phyloP scores from a whole-genome alignment of 805 yeast species.

The Yamadazyma sp. region DNA sequence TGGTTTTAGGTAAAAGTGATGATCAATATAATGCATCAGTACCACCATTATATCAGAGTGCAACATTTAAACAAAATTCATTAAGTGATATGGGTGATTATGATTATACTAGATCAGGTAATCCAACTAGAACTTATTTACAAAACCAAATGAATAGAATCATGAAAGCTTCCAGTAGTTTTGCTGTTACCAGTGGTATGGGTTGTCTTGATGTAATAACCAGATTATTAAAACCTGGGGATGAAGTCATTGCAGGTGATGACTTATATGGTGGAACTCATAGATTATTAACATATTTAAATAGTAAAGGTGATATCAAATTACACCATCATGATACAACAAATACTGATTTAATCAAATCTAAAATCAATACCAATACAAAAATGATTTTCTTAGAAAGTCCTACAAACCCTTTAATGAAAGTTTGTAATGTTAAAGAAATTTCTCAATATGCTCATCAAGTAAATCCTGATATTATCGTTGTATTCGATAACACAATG shows the following conservation, averaged over 20 bases:
- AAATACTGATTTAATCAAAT: conserved; percentile 55
- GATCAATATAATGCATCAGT: conserved; percentile 80
- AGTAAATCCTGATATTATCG: conserved; percentile 61
- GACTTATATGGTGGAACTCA: conserved; percentile 95
- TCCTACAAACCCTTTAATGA: conserved; percentile 92
- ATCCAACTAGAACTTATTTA: conserved; percentile 82
- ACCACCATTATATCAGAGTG: conserved; percentile 87
- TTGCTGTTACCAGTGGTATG: conserved; percentile 91
- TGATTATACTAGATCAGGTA: conserved; percentile 86
- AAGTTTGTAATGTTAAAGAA: conserved; percentile 74
- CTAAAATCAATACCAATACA: conserved; percentile 55
- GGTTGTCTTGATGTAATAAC: conserved; percentile 85
- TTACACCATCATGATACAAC: conserved; percentile 84
- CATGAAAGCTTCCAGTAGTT: conserved; percentile 73
- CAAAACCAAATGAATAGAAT: conserved; percentile 76
- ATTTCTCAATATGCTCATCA: conserved; percentile 66
- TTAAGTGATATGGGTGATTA: conserved; percentile 68
- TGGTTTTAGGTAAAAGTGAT: conserved; percentile 54
- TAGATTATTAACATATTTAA: conserved; percentile 71
- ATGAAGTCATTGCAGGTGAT: conserved; percentile 89
- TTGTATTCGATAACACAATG: conserved; percentile 95
- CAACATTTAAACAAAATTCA: conserved; percentile 86
- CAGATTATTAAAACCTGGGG: conserved; percentile 74
- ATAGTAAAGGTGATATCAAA: conserved; percentile 58
- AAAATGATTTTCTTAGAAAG: conserved; percentile 81